Base-by-base conservation (phyloP, 2,329 filamentous ascomycete species). In the Arthrobotrys sphaeroides region DNA sequence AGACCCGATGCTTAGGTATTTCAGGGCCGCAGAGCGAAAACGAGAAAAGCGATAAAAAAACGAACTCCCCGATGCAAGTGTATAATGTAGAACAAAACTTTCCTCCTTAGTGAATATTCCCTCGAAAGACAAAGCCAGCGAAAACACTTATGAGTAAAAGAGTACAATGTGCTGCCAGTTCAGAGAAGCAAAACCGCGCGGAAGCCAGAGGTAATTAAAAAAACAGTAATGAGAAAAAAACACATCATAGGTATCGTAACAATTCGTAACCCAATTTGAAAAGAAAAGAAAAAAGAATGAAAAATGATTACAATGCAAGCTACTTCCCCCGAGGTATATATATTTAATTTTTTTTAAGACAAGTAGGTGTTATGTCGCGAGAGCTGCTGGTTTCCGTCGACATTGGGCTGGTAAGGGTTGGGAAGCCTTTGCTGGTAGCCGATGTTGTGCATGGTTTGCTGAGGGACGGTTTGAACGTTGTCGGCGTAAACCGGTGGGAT, bases 191-290 rank as follows among this genome's bases (percentile, higher is more conserved):
- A 73, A n/a, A 18, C 51, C 51, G 33, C 31, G 45, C n/a, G n/a
- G n/a, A 47, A 65, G 61, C 13, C 62, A 53, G 28, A 51, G 55
- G 12, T 55, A 40, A 53, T 65, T 61, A 53, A 64, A 70, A n/a
- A 69, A 55, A 72, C 67, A 45, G 18, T 45, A 62, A 72, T 51
- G 45, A 57, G 18, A 65, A 18, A 55, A 45, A 40, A 55, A 65
- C 38, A 74, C 64, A 67, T 74, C 70, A 68, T 74, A 68, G 62
- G 62, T 74, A 68, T 74, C 70, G 70, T 74, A 59, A 68, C 70
- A 64, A 59, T 57, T 74, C 70, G 62, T 74, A 68, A 74, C 70
- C 62, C 60, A 74, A 40, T 67, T 60, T 67, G 62, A 68, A 74
- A 51, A 22, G 16, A 59, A 62, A 55, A 45, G n/a, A 36, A 20